Evolutionary conservation across 2,329 filamentous ascomycete species (phyloP).

Genomic region (Colletotrichum coccodes): DNA sequence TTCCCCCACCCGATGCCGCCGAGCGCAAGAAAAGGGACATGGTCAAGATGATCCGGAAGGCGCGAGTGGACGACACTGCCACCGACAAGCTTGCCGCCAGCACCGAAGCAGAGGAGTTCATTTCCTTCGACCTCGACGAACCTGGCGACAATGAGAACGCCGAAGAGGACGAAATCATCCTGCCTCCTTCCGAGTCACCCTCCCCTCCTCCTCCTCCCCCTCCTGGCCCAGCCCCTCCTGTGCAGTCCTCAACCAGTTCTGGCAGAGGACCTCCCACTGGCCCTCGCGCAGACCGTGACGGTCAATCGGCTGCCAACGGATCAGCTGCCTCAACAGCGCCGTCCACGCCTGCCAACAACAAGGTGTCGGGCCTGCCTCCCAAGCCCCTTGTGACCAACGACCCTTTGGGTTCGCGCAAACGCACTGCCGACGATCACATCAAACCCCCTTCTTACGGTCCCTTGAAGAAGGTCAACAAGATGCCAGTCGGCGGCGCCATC

Average conservation of each 20-base stretch:
- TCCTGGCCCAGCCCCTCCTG: constrained; percentile 3
- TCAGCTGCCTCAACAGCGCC: constrained; percentile 34
- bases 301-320: constrained; percentile 23
- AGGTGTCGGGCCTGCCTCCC: constrained; percentile 36
- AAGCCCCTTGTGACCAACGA: constrained; percentile 45
- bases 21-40: constrained; percentile 84
- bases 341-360: constrained; percentile 35
- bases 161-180: constrained; percentile 39
- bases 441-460: constrained; percentile 65
- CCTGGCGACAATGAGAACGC: constrained; percentile 59
- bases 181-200: constrained; percentile 26
- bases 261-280: constrained; percentile 5
- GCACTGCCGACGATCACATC: constrained; percentile 76
- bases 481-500: constrained; percentile 60
- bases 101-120: constrained; percentile 81
- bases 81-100: constrained; percentile 60
- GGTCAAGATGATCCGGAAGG: constrained; percentile 91
- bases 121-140: constrained; percentile 78
- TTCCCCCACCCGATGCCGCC: constrained; percentile 77
- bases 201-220: constrained; percentile 25
- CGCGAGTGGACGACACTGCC: constrained; percentile 70
- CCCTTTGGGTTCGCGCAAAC: constrained; percentile 75
- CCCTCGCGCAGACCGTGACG: constrained; percentile 3
- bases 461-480: constrained; percentile 62
- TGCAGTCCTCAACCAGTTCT: neutral